A percentile compares a stretch with the other conserved stretches of the same genome.
Conservation (phyloP, 176 grass and related monocot species). For the Oryza nivara region DNA sequence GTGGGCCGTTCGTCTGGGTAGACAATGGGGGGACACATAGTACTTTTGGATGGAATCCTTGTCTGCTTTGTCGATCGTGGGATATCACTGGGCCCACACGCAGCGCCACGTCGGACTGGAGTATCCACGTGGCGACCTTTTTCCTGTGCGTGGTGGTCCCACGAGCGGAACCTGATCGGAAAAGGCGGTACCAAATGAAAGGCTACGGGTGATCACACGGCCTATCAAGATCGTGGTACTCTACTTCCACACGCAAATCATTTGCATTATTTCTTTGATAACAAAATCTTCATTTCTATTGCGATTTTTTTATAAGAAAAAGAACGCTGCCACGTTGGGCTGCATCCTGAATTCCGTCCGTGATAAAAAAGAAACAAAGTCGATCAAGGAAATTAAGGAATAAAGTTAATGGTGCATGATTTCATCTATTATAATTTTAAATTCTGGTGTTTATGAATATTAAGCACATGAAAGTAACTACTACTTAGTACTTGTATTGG, state of each 20-base stretch:
- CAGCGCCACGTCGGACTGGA: background rate
- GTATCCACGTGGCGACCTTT: background rate
- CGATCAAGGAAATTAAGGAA: too few relatives aligned
- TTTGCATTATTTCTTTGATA: background rate
- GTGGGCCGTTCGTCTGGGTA: background rate
- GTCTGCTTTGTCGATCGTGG: background rate
- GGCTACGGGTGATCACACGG: background rate
- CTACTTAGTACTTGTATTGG: too few relatives aligned
- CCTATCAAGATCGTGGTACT: background rate
- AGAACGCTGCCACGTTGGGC: background rate
- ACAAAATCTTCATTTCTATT: background rate
- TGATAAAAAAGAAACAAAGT: too few relatives aligned
- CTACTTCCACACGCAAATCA: background rate
- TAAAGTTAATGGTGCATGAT: too few relatives aligned
- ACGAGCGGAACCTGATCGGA: background rate
- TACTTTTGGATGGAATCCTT: background rate
- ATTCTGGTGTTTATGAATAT: too few relatives aligned
- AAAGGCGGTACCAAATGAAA: background rate
- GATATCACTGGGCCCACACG: background rate
- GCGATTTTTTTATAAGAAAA: background rate
- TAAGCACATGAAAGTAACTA: too few relatives aligned
- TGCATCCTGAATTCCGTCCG: background rate
- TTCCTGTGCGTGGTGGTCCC: background rate
- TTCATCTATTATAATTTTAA: too few relatives aligned
- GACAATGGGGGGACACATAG: background rate